Percentiles rank a stretch among this genome's conserved stretches.
These are phyloP conservation scores for Colletotrichum sidae DNA, from an alignment of 2,329 filamentous ascomycete species.

Conservation along the genomic window DNA sequence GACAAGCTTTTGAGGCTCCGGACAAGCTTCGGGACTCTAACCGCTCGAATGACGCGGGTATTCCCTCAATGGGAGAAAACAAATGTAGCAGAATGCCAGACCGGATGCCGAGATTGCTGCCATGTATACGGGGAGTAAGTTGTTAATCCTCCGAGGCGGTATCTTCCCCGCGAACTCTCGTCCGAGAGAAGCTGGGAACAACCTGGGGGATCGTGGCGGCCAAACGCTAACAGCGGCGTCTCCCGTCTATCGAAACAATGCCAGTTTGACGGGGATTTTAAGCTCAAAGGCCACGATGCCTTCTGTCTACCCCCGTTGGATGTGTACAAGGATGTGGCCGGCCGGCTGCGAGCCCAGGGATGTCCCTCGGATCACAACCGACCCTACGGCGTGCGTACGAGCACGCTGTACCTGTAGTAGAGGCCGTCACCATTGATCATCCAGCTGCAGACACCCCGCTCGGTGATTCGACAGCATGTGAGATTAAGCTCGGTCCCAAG, in stretches of 20 bases:
- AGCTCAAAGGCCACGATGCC: neutral
- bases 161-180: neutral
- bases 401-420: too few relatives aligned
- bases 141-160: too few relatives aligned
- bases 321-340: too few relatives aligned
- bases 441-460: constrained; percentile 10
- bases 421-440: neutral
- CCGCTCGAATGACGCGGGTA: too few relatives aligned
- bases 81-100: too few relatives aligned
- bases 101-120: too few relatives aligned
- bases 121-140: too few relatives aligned
- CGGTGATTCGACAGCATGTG: neutral
- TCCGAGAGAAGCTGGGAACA: neutral
- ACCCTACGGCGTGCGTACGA: too few relatives aligned
- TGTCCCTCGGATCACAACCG: neutral
- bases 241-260: constrained; percentile 19
- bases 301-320: neutral
- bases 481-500: constrained; percentile 19
- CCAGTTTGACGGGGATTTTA: constrained; percentile 7
- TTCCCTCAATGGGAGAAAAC: too few relatives aligned
- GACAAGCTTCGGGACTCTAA: too few relatives aligned
- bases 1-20: too few relatives aligned
- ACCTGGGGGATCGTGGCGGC: neutral
- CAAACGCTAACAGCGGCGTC: constrained; percentile 9
- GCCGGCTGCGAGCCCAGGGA: neutral